A percentile compares a stretch with the other conserved stretches of the same genome.
phyloP scores from a whole-genome alignment of 2,329 filamentous ascomycete genomes.

The Thelonectria discophora region DNA sequence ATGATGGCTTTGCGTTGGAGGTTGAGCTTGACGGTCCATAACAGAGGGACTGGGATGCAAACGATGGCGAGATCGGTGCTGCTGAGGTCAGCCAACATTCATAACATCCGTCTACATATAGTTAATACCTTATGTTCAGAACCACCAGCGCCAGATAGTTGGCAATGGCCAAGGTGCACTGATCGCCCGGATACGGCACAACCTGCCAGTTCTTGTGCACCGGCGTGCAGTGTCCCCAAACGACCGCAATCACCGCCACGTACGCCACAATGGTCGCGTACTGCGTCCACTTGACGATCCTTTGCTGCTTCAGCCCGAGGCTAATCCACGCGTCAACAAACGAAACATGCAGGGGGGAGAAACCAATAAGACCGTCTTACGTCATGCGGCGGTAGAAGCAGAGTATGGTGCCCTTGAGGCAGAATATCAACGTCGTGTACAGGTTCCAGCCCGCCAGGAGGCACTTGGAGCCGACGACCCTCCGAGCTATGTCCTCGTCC shows the following conservation, averaged over 20 bases:
- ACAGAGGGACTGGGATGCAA: slow-evolving; percentile 51
- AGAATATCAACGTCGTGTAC: slow-evolving; percentile 54
- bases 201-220: slow-evolving; percentile 53
- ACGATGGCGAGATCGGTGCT: slow-evolving; percentile 53
- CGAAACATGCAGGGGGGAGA: background rate
- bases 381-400: slow-evolving; percentile 55
- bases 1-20: slow-evolving; percentile 51
- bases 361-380: slow-evolving; percentile 41
- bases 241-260: slow-evolving; percentile 44
- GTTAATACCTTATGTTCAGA: slow-evolving; percentile 47
- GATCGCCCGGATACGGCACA: slow-evolving; percentile 51
- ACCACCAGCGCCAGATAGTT: slow-evolving; percentile 50
- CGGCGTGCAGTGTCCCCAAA: slow-evolving; percentile 50
- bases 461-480: slow-evolving; percentile 48
- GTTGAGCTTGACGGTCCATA: slow-evolving; percentile 51
- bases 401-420: slow-evolving; percentile 54
- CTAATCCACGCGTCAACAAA: slow-evolving; percentile 34
- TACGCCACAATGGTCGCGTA: slow-evolving; percentile 45
- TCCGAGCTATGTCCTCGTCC: slow-evolving; percentile 39
- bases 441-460: slow-evolving; percentile 51
- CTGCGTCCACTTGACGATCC: slow-evolving; percentile 48
- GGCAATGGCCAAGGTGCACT: slow-evolving; percentile 48
- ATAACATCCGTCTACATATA: background rate
- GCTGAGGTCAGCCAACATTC: slow-evolving; percentile 11
- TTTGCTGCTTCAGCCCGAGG: slow-evolving; percentile 49